phyloP scores from a whole-genome alignment of 768 basidiomycete species.

The Rubroboletus satanas region DNA sequence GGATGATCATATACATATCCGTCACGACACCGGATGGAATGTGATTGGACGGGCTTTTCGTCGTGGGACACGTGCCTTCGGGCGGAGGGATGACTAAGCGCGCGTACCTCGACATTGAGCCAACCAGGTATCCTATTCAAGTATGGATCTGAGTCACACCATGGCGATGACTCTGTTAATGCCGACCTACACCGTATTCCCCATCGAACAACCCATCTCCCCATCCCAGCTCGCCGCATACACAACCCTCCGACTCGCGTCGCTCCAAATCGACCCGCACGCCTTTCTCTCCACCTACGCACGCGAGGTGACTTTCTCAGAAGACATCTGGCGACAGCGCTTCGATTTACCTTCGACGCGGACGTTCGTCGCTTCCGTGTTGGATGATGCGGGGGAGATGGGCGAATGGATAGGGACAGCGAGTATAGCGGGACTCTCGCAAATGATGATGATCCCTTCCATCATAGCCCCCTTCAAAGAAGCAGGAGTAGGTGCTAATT shows the following conservation, averaged over 20 bases:
- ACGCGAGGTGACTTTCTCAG: slow-evolving; percentile 19
- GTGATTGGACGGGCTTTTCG: no score
- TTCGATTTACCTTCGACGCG: slow-evolving; percentile 10
- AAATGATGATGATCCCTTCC: background rate
- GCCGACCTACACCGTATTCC: slow-evolving; percentile 14
- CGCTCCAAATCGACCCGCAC: slow-evolving; percentile 20
- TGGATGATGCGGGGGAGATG: background rate
- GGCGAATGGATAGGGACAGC: slow-evolving; percentile 23
- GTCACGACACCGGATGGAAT: no score
- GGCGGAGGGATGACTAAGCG: no score
- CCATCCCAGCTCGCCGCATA: slow-evolving; percentile 24
- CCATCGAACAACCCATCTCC: slow-evolving; percentile 14
- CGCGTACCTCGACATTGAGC: no score
- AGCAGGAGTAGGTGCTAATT: slow-evolving; percentile 11
- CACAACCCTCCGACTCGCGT: slow-evolving; percentile 20
- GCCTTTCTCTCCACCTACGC: slow-evolving; percentile 23
- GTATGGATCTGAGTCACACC: background rate
- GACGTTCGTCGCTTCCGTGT: slow-evolving; percentile 16
- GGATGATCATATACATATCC: no score
- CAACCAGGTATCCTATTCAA: background rate
- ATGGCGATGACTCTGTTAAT: background rate
- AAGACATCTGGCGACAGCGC: slow-evolving; percentile 22
- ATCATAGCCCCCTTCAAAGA: slow-evolving; percentile 10
- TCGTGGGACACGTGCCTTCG: no score
- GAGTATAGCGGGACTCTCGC: slow-evolving; percentile 13